Evolutionary conservation across 208 protist genomes (phyloP), one percentile per base, ranked within the genome.

Genomic region (Lotmaria passim): DNA sequence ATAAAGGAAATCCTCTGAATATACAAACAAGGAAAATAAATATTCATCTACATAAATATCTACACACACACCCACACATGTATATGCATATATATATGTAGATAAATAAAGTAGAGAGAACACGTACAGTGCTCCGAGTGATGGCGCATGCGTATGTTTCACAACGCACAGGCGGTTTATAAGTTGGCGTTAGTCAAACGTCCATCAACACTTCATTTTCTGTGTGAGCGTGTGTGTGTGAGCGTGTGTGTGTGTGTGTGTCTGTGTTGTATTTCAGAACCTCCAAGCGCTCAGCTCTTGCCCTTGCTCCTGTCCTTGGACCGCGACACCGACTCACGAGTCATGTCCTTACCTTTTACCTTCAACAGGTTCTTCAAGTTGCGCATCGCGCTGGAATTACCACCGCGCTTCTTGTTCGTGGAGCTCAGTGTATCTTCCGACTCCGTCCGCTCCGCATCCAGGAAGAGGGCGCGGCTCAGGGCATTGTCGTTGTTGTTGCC

Each of bases 261-360:
- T n/a, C n/a, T 19, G 41, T 7, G 4, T 46, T 46, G n/a, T 17
- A 7, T 41, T 41, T 12, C 10, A 12, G 10, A 12, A 19, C 41
- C 15, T 57, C 31, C 31, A 24, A 1, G 14, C 24, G 8, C 50
- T 58, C 33, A 53, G 24, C 24, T 36, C 28, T 14, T 51, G 23
- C 21, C 56, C 62, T 56, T 51, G 23, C 21, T 55, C 62, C 51
- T 68, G n/a, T 60, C 56, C 67, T 71, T 75, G 7, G 75, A 69
- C 28, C 64, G 43, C 2, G 62, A 77, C 15, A 77, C 71, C 24
- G 71, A 77, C 57, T 77, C 69, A 10, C 64, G 70, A 17, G 61
- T 73, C 75, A 85, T 81, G 47, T 85, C 80, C 36, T 72, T 71
- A 36, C 80, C 80, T 52, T 85, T 85, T 3, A 76, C 15, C 53